Evolutionary conservation across 495 filamentous ascomycete genomes (phyloP), one percentile per base, ranked within the genome.

Genomic region (Amphirosellinia nigrospora): DNA sequence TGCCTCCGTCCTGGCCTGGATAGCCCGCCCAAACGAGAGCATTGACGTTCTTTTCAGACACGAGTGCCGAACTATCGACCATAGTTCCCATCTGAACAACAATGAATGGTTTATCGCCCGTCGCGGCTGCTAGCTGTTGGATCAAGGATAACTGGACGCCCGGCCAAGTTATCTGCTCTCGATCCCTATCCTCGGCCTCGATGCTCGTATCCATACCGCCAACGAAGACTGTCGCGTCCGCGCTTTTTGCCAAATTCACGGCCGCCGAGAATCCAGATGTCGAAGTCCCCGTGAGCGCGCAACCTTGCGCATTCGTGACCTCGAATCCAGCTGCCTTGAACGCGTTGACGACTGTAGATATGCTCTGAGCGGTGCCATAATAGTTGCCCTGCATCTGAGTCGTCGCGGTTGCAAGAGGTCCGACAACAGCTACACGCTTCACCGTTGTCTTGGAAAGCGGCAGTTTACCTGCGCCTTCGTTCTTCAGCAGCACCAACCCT

Each of bases 381-480:
- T 91, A 91, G 69, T 88, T 89, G 6, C 89, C 89, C 67, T 88
- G 88, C 79, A 91, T 80, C 52, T 90, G 82, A 4, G 75, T 81
- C 0, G 88, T 89, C 5, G 87, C 88, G 62, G 87, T 86, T 16
- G 85, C 88, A 80, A 86, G 89, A 1, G 83, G 83, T 0, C 89
- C 89, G 64, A 91, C 81, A 9, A 91, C 74, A 10, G 86, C 88
- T n/a, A 90, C 76, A 11, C 76, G 84, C 23, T 74, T 81, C 19
- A 74, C 73, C 7, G 72, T 50, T 7, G 73, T 74, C 16, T 78
- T 69, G 0, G 80, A 77, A 3, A 89, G 75, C 0, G 89, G 89
- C 2, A 91, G 75, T 15, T 79, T 79, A 28, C 82, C 71, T 7
- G 59, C 68, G 8, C 69, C 87, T 34, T 89, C 85, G 66, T 91